These are phyloP conservation scores for Conringia planisiliqua DNA, from an alignment of 345 rosid genomes.

Conservation along the genomic window DNA sequence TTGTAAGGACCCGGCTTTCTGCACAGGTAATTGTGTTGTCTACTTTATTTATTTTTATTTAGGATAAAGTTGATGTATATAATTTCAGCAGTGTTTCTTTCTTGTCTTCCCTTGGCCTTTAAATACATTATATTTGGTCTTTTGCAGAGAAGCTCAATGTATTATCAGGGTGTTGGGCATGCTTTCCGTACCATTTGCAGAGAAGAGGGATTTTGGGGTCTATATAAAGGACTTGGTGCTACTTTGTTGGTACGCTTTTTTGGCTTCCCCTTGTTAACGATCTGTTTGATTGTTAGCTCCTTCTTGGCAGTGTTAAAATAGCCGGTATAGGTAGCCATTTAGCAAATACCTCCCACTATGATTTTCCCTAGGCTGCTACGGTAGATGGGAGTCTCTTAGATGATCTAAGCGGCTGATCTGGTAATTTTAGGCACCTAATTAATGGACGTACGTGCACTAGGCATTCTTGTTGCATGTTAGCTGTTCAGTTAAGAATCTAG, in stretches of 20 bases:
- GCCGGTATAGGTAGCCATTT: background rate
- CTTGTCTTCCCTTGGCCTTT: background rate
- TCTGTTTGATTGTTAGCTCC: background rate
- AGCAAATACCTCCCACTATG: background rate
- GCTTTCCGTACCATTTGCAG: slow-evolving; percentile 71
- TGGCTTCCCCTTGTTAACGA: slow-evolving; percentile 6
- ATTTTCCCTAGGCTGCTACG: background rate
- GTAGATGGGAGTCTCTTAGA: slow-evolving; percentile 13
- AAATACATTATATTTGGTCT: background rate
- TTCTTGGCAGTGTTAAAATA: background rate
- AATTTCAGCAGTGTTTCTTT: background rate
- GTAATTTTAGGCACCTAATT: background rate
- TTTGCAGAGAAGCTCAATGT: slow-evolving; percentile 67
- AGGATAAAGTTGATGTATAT: background rate
- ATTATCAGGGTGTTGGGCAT: slow-evolving; percentile 88
- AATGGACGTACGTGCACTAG: background rate
- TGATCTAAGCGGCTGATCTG: background rate
- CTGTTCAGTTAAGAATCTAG: background rate
- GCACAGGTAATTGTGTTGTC: slow-evolving; percentile 62
- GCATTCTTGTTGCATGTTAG: background rate
- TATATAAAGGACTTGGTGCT: slow-evolving; percentile 93
- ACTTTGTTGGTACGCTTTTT: slow-evolving; percentile 62
- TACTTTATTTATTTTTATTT: background rate
- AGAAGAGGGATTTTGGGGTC: slow-evolving; percentile 81
- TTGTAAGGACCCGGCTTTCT: slow-evolving; percentile 92